Conservation (phyloP, 352 stramenopile genomes). For the Phytophthora constricta region DNA sequence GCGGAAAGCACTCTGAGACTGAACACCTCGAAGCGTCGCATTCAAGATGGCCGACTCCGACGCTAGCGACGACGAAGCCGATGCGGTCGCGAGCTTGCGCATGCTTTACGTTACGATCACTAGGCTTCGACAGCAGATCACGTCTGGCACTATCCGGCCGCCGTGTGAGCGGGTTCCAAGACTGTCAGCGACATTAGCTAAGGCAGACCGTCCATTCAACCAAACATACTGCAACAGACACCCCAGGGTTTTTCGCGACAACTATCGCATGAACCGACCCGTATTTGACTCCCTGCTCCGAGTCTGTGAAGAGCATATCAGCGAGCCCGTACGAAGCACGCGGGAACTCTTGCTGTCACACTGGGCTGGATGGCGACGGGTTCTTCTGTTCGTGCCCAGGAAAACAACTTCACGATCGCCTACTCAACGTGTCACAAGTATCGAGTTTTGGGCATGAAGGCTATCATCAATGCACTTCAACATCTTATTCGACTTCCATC, state of each 20-base stretch:
- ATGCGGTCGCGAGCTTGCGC: background rate
- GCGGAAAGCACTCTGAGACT: background rate
- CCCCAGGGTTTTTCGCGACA: background rate
- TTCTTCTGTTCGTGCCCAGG: too few species aligned
- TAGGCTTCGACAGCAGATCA: too few species aligned
- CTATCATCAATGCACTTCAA: background rate
- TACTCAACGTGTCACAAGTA: background rate
- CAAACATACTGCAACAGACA: background rate
- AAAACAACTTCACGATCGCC: background rate
- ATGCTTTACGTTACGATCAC: background rate
- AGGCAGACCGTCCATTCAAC: too few species aligned
- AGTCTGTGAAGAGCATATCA: background rate
- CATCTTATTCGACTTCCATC: background rate
- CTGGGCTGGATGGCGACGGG: background rate
- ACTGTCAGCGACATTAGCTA: too few species aligned
- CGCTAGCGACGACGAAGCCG: background rate
- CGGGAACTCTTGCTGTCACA: background rate
- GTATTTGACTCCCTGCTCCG: background rate
- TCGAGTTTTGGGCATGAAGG: background rate
- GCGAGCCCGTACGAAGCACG: background rate
- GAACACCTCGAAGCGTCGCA: background rate
- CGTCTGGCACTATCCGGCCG: background rate
- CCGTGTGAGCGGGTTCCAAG: too few species aligned
- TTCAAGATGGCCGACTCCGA: too few species aligned
- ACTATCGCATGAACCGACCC: background rate